Conservation (phyloP, 2,329 filamentous ascomycete species). For the Pseudogymnoascus sp. region DNA sequence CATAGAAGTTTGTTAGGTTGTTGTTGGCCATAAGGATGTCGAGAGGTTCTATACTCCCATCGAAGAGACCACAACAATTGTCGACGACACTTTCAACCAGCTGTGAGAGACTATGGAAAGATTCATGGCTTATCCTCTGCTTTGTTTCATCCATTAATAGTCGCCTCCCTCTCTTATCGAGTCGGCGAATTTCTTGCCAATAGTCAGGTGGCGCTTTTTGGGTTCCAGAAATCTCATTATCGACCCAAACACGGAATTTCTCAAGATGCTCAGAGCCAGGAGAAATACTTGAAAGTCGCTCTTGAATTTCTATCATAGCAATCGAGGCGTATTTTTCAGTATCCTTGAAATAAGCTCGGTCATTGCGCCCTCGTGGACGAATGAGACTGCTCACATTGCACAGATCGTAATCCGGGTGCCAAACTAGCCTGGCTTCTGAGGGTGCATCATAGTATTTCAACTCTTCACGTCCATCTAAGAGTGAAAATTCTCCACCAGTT, state of each 20-base stretch:
- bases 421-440: constrained; percentile 13
- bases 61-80: constrained; percentile 4
- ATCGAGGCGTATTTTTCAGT: constrained; percentile 13
- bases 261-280: constrained; percentile 9
- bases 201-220: not conserved
- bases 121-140: not conserved
- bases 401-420: constrained; percentile 15
- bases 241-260: constrained; percentile 16
- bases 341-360: not conserved
- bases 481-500: constrained; percentile 7
- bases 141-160: not conserved
- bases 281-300: not conserved
- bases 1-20: constrained; percentile 10
- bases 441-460: constrained; percentile 6
- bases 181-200: not conserved
- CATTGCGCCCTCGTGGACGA: constrained; percentile 2
- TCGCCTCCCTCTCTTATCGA: constrained; percentile 3
- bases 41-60: not conserved
- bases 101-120: not conserved
- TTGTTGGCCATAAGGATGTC: constrained; percentile 12
- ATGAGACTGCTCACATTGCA: constrained; percentile 9
- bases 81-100: not conserved
- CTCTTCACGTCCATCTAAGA: constrained; percentile 4
- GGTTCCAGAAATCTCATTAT: not conserved
- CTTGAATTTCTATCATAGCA: constrained; percentile 13